These are phyloP conservation scores for Pseudogymnoascus sp. DNA, from an alignment of 2,329 filamentous ascomycete species.

Conservation along the genomic window DNA sequence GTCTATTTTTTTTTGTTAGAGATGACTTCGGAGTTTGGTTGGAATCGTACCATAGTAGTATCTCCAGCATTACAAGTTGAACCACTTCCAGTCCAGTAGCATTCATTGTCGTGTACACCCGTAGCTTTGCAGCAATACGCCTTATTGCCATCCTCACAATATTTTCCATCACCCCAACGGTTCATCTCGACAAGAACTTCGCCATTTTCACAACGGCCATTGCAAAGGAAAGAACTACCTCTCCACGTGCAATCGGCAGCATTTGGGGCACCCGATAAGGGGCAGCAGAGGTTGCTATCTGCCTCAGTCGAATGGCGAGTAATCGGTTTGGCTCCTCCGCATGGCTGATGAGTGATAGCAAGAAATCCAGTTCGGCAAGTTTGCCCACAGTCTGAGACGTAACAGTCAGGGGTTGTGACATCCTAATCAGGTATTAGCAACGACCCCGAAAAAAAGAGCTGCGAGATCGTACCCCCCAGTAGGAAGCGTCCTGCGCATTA, in stretches of 20 bases:
- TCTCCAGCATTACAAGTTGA: background rate
- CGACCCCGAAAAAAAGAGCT: background rate
- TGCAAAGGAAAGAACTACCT: conserved; percentile 17
- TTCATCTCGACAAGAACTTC: conserved; percentile 18
- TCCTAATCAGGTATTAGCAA: background rate
- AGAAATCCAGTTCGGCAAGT: conserved; percentile 21
- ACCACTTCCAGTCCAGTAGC: background rate
- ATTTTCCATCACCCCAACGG: conserved; percentile 17
- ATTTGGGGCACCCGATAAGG: conserved; percentile 17
- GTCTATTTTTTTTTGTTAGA: background rate
- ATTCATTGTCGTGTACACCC: background rate
- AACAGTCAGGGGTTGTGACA: conserved; percentile 15
- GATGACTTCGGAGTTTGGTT: background rate
- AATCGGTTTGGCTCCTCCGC: conserved; percentile 15
- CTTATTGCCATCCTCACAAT: conserved; percentile 18
- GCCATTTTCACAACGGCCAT: conserved; percentile 19
- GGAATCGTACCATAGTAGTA: conserved; percentile 7
- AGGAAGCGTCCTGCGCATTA: background rate
- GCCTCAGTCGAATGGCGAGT: conserved; percentile 14
- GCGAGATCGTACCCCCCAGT: background rate
- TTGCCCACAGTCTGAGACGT: conserved; percentile 21
- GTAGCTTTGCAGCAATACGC: conserved; percentile 16
- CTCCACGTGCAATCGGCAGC: conserved; percentile 21
- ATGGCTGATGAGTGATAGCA: conserved; percentile 19
- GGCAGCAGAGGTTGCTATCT: conserved; percentile 16